Evolutionary conservation across 2,329 filamentous ascomycete genomes (phyloP), one percentile per base, ranked within the genome.

Genomic region (Davidsoniella australis): DNA sequence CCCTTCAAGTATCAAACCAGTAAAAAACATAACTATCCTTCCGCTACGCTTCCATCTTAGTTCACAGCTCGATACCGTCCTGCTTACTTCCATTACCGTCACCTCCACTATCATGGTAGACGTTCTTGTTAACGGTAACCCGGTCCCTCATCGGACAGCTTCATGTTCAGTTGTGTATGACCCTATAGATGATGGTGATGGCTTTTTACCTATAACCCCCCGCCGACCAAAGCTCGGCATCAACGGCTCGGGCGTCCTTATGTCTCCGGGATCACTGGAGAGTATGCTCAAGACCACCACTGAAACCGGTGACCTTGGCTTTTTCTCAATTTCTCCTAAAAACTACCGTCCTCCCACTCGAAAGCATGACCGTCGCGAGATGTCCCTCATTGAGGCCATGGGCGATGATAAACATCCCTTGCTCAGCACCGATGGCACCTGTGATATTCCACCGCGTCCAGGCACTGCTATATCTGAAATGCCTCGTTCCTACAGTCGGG

Each of bases 251-350:
- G 47, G 47, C 2, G 61, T 71, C 46, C 63, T 70, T 12, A 64
- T 62, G 42, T 71, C 66, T 1, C 72, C 74, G 0, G 73, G 70
- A 4, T 72, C 72, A 2, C 62, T 79, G n/a, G 70, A 77, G 55
- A 72, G 74, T 59, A 79, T 80, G 76, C 64, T 80, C 52, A 80
- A 74, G 62, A 80, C 72, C 3, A 78, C 73, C 1, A 80, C 76
- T 1, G 77, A 80, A 57, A 78, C 75, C 7, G 76, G 76, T n/a
- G 75, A 80, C 55, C 76, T 78, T 55, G 75, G 75, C 4, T 62
- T 73, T 45, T 79, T 78, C 59, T 75, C 72, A 47, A 74, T 76
- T 55, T 68, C 64, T 43, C 64, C 69, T 24, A 48, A 45, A 26
- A 49, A 49, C 47, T 52, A 52, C 40, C 47, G 50, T 9, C 43